phyloP scores from a whole-genome alignment of 768 basidiomycete species.

The Trametes cingulata region DNA sequence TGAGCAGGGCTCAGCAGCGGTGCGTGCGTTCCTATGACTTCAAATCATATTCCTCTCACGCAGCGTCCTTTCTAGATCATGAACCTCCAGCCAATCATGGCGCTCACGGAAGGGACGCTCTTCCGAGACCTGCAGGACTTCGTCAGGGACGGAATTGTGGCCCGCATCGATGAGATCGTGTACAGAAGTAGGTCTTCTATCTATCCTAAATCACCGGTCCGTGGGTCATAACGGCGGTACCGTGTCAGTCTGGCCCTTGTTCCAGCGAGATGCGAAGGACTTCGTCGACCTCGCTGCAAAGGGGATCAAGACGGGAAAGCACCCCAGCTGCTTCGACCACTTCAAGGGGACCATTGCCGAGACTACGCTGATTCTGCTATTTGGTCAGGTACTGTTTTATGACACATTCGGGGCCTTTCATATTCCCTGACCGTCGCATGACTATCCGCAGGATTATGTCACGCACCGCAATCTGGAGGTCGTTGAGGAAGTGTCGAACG shows the following conservation, averaged over 20 bases:
- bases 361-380: constrained; percentile 33
- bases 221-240: neutral
- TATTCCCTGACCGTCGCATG: constrained; percentile 1
- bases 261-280: constrained; percentile 25
- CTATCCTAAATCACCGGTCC: neutral
- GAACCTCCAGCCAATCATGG: constrained; percentile 34
- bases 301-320: constrained; percentile 5
- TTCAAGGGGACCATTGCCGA: constrained; percentile 34
- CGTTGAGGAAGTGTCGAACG: constrained; percentile 30
- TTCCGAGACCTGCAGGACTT: constrained; percentile 34
- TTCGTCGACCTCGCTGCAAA: constrained; percentile 18
- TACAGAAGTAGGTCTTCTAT: constrained; percentile 14
- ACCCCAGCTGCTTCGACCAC: constrained; percentile 32
- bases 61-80: constrained; percentile 26
- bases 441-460: constrained; percentile 26
- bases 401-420: neutral
- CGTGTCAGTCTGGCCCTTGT: constrained; percentile 24
- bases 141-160: constrained; percentile 32
- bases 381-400: constrained; percentile 30
- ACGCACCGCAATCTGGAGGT: constrained; percentile 28
- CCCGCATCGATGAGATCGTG: constrained; percentile 29
- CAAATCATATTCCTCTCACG: neutral
- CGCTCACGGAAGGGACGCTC: constrained; percentile 28
- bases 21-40: constrained; percentile 9
- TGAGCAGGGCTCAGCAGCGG: constrained; percentile 35